phyloP scores from a whole-genome alignment of 1,139 yeast genomes.

The Sugiyamaella novakii region DNA sequence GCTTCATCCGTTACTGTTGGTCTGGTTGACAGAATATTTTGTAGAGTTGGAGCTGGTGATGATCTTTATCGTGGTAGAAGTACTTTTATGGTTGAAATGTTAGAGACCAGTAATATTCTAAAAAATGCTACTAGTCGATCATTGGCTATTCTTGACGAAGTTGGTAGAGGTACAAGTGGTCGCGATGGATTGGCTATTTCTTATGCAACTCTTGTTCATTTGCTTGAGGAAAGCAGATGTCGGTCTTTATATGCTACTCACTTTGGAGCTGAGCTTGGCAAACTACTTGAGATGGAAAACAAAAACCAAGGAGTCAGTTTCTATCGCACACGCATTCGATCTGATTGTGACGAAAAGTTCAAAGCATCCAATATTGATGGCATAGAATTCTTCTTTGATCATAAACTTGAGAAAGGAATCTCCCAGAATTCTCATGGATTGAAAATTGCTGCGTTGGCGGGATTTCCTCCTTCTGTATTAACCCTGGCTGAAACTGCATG shows the following conservation, averaged over 20 bases:
- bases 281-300: conserved; percentile 41
- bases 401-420: conserved; percentile 68
- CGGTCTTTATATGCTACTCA: conserved; percentile 92
- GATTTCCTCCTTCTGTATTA: conserved; percentile 70
- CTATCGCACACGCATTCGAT: conserved; percentile 35
- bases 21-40: conserved; percentile 80
- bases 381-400: conserved; percentile 51
- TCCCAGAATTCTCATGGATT: conserved; percentile 79
- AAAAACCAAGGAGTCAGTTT: conserved; percentile 22
- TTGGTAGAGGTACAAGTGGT: conserved; percentile 95
- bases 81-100: conserved; percentile 97
- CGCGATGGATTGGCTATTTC: conserved; percentile 91
- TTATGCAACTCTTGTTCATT: conserved; percentile 68
- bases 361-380: conserved; percentile 20
- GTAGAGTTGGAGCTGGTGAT: conserved; percentile 86
- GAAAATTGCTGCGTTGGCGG: conserved; percentile 82
- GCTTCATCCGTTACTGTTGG: conserved; percentile 74
- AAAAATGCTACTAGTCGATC: conserved; percentile 75
- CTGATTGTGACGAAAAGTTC: background rate
- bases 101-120: conserved; percentile 84
- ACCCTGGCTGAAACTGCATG: conserved; percentile 35
- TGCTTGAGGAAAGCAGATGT: conserved; percentile 61
- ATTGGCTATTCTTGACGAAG: conserved; percentile 87
- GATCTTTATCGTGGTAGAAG: conserved; percentile 83
- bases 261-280: conserved; percentile 69